Conservation (phyloP, 164 flowering plant species). For the Macadamia integrifolia region DNA sequence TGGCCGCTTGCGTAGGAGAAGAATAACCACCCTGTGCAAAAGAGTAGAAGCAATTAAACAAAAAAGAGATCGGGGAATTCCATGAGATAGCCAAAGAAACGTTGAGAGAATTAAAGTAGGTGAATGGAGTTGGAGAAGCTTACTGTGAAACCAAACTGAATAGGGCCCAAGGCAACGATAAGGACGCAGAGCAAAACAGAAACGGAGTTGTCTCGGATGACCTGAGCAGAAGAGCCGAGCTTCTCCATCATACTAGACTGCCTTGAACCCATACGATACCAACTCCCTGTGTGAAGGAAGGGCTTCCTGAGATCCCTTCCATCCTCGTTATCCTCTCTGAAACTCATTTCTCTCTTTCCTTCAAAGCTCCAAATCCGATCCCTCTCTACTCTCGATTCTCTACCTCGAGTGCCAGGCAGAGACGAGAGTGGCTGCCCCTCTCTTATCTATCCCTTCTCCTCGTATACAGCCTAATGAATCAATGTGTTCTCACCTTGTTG, state of each 20-base stretch:
- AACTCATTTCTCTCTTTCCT: slow-evolving; percentile 37
- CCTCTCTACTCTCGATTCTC: not conserved
- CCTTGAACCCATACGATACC: slow-evolving; percentile 66
- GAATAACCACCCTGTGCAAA: slow-evolving; percentile 50
- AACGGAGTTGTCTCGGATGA: slow-evolving; percentile 26
- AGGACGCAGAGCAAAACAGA: slow-evolving; percentile 15
- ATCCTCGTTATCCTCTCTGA: slow-evolving; percentile 55
- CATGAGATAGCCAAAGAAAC: not conserved
- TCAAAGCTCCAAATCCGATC: not conserved
- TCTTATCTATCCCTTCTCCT: too few relatives aligned
- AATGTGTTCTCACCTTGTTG: too few relatives aligned
- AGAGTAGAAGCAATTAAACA: not conserved
- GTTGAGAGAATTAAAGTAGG: not conserved
- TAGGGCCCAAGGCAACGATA: slow-evolving; percentile 19
- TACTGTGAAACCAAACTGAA: slow-evolving; percentile 22
- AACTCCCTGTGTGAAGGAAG: slow-evolving; percentile 68
- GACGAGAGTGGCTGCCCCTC: too few relatives aligned
- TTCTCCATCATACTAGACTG: slow-evolving; percentile 54
- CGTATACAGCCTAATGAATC: too few relatives aligned
- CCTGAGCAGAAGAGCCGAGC: slow-evolving; percentile 38
- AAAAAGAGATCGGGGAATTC: not conserved
- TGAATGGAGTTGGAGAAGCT: not conserved
- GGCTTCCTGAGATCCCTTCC: slow-evolving; percentile 57
- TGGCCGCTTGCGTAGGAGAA: slow-evolving; percentile 58
- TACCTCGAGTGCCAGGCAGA: too few relatives aligned